Percentiles rank a stretch among this genome's conserved stretches.
Conservation (phyloP, 768 basidiomycete genomes). For the Suillus brevipes region DNA sequence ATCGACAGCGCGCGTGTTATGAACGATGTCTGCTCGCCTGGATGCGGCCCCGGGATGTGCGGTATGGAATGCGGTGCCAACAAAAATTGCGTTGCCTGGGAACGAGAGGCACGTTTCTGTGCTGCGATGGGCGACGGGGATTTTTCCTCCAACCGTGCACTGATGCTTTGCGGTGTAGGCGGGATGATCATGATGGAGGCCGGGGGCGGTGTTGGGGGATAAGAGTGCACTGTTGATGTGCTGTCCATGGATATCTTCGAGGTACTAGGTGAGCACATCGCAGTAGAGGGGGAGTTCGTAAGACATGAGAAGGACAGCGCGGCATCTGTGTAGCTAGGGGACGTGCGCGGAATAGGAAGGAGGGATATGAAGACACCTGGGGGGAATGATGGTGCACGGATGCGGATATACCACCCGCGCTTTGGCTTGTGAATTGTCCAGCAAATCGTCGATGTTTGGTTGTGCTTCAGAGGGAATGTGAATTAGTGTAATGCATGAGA, state of each 20-base stretch:
- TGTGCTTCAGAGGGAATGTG: conserved; percentile 47
- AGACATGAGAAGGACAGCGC: conserved; percentile 54
- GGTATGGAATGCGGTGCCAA: conserved; percentile 48
- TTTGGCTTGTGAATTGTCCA: conserved; percentile 82
- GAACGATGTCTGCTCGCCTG: conserved; percentile 40
- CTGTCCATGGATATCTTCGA: conserved; percentile 29
- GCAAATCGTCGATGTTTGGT: conserved; percentile 58
- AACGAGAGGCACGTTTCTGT: conserved; percentile 13
- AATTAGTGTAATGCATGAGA: background rate
- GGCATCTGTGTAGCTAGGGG: conserved; percentile 50
- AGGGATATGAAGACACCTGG: conserved; percentile 58
- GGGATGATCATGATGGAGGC: conserved; percentile 31
- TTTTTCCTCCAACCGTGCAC: conserved; percentile 28
- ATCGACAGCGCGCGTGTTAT: conserved; percentile 52
- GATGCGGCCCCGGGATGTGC: conserved; percentile 30
- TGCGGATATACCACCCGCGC: conserved; percentile 82
- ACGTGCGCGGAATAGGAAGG: conserved; percentile 46
- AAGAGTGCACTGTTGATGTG: conserved; percentile 45
- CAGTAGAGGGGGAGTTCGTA: conserved; percentile 38
- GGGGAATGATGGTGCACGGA: conserved; percentile 71
- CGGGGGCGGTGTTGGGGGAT: conserved; percentile 56
- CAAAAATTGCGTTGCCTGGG: conserved; percentile 42
- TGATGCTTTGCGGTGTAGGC: conserved; percentile 35
- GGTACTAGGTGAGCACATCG: conserved; percentile 19
- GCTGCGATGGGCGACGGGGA: conserved; percentile 7